Base-by-base conservation (phyloP, 108 stramenopile species). In the Aureococcus anophagefferens region DNA sequence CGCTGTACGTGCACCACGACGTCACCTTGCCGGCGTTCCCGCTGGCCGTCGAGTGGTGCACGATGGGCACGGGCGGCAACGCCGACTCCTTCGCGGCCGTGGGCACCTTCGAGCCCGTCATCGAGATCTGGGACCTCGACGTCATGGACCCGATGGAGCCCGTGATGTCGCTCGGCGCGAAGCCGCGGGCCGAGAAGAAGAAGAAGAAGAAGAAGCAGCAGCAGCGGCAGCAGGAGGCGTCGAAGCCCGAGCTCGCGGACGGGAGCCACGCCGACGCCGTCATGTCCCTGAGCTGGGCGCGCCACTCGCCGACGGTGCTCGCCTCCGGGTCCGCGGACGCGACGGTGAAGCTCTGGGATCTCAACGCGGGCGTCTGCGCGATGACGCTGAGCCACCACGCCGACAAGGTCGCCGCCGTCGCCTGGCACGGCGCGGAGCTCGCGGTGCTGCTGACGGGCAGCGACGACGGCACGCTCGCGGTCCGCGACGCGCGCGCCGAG, bases 101-200 rank as follows among this genome's bases (percentile, higher is more conserved):
- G 25, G 97, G 99, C 30, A 96, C 96, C 34, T 98, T 99, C 76
- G 76, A 86, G 36, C 92, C 97, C 18, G 96, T 89, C 29, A 98
- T 98, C 78, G 97, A 98, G 81, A 89, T 99, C 71, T 99, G 99
- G 99, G 97, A 98, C 78, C 76, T 98, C 4, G 99, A 99, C 77
- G 94, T 98, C 0, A 72, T 98, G 77, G 96, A 98, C 82, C 91
- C 97, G 0, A 74, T 98, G 25, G 99, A 98, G 79, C 99, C 99
- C 0, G 74, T 88, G 0, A 80, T 86, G 63, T 81, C 89, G 14
- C 80, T 99, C 34, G 99, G 99, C 34, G 96, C 96, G 30, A 89
- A 87, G 76, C 66, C 40, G 40, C 40, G 9, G 77, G 71, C 81
- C 46, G 87, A 86, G 51, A 90, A 83, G n/a, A n/a, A n/a, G n/a